These are phyloP conservation scores for Carpediemonas membranifera DNA, from an alignment of 78 protist species.

Conservation along the genomic window DNA sequence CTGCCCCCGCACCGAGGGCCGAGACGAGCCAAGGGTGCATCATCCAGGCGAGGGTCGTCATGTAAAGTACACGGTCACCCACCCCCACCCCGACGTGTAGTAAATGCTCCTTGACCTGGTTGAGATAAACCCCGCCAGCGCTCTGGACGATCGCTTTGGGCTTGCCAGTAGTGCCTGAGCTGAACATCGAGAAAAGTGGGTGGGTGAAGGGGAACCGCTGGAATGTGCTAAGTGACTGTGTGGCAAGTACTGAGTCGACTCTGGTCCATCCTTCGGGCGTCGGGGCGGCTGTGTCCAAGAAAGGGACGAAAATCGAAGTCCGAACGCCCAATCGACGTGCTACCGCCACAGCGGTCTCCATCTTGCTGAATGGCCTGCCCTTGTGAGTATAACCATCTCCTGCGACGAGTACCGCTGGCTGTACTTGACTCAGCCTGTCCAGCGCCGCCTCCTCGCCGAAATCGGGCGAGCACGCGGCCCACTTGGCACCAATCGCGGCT, in stretches of 20 bases:
- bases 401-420: constrained; percentile 19
- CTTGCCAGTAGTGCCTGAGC: constrained; percentile 39
- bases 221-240: constrained; percentile 3
- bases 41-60: constrained; percentile 43
- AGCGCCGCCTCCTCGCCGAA: constrained; percentile 34
- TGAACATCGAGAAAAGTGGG: constrained; percentile 29
- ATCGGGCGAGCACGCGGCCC: constrained; percentile 29
- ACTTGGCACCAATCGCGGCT: constrained; percentile 19
- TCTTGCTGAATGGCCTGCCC: constrained; percentile 15
- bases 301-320: no score
- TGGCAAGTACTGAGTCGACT: not conserved
- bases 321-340: no score
- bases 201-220: constrained; percentile 40
- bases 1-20: constrained; percentile 9
- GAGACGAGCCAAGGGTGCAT: constrained; percentile 35
- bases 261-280: constrained; percentile 7
- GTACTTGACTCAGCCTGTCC: constrained; percentile 19
- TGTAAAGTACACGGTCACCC: not conserved
- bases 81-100: constrained; percentile 2
- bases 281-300: no score
- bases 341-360: no score
- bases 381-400: constrained; percentile 30
- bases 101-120: not conserved
- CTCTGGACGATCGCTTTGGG: constrained; percentile 46
- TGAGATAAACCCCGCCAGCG: constrained; percentile 15